Evolutionary conservation across 257 asterid species (phyloP).

Genomic region (Solanum chiquidenum): DNA sequence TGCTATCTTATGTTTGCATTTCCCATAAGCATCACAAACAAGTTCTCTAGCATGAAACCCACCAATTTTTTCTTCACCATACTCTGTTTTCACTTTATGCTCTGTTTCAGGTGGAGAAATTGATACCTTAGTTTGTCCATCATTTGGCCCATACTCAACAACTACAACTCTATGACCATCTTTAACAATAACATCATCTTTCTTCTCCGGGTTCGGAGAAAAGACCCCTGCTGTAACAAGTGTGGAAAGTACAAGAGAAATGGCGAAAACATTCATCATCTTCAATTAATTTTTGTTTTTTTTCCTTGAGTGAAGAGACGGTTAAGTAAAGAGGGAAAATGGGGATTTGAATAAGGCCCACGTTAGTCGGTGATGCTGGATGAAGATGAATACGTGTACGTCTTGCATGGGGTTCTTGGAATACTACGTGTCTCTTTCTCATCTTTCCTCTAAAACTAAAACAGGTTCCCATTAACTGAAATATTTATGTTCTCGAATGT

Average conservation of each 20-base stretch:
- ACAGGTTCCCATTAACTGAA: neutral
- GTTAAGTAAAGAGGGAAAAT: neutral
- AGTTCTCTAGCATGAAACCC: constrained; percentile 11
- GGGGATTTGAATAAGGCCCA: neutral
- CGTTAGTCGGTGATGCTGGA: neutral
- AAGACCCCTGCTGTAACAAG: constrained; percentile 13
- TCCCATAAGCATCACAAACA: constrained; percentile 29
- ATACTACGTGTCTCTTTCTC: neutral
- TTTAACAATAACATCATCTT: constrained; percentile 14
- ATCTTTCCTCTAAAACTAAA: neutral
- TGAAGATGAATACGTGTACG: neutral
- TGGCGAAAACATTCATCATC: constrained; percentile 25
- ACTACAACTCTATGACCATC: constrained; percentile 44
- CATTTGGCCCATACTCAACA: constrained; percentile 27
- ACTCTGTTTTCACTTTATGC: neutral
- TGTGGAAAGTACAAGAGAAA: constrained; percentile 17
- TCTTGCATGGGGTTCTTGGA: neutral
- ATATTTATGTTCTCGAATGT: neutral
- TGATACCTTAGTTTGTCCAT: constrained; percentile 11
- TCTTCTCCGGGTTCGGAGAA: constrained; percentile 9
- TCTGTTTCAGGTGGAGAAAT: constrained; percentile 20
- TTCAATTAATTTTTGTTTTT: neutral
- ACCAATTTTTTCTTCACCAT: neutral
- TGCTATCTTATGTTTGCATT: constrained; percentile 22
- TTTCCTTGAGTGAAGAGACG: neutral